These are phyloP conservation scores for Camelina hispida DNA, from an alignment of 345 rosid genomes.

Conservation along the genomic window DNA sequence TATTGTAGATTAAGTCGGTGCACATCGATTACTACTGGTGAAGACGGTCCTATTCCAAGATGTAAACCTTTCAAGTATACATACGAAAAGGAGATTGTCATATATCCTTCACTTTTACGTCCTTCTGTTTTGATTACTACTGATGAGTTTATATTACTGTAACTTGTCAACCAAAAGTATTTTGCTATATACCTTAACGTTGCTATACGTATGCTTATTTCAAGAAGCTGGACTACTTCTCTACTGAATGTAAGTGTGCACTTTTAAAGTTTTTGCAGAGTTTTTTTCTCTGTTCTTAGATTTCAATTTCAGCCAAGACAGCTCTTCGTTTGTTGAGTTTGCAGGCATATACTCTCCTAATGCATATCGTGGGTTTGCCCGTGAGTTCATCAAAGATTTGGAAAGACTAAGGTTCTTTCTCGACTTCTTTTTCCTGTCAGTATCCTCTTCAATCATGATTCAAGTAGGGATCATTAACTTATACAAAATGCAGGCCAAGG, in stretches of 20 bases:
- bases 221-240: conserved; percentile 96
- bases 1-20: conserved; percentile 79
- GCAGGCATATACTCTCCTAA: conserved; percentile 96
- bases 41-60: conserved; percentile 95
- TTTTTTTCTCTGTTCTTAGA: background rate
- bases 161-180: background rate
- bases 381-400: conserved; percentile 94
- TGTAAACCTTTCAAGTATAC: conserved; percentile 97
- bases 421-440: too few species aligned
- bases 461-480: background rate
- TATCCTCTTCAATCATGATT: background rate
- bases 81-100: conserved; percentile 95
- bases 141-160: background rate
- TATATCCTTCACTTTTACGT: conserved; percentile 66
- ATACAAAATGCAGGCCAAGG: conserved; percentile 67
- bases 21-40: conserved; percentile 87
- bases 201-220: conserved; percentile 88
- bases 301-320: background rate
- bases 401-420: conserved; percentile 78
- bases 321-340: background rate
- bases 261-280: too few species aligned
- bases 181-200: conserved; percentile 58
- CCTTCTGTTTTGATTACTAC: conserved; percentile 11
- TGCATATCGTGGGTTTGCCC: conserved; percentile 93
- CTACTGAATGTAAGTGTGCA: conserved; percentile 90